Evolutionary conservation across 768 basidiomycete species (phyloP).

Genomic region (Termitomyces sp.): DNA sequence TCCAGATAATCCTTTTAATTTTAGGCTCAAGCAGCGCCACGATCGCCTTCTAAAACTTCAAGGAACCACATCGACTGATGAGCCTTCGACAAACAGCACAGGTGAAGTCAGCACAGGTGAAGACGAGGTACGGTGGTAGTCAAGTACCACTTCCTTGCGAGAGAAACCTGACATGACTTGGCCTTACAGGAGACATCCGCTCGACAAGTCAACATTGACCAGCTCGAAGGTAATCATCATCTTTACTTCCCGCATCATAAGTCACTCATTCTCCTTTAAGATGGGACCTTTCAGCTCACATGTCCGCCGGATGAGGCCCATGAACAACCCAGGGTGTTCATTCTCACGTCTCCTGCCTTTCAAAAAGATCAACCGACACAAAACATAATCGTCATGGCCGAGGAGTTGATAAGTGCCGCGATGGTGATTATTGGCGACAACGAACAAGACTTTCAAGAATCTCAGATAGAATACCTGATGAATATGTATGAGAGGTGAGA

Average conservation of each 20-base stretch:
- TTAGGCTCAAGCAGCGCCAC: background rate
- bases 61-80: background rate
- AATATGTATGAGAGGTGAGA: too few species aligned
- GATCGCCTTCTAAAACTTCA: too few species aligned
- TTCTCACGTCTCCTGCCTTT: too few species aligned
- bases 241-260: background rate
- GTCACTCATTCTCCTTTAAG: background rate
- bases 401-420: background rate
- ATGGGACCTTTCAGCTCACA: background rate
- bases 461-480: too few species aligned
- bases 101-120: background rate
- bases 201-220: too few species aligned
- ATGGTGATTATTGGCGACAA: background rate
- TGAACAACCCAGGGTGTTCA: too few species aligned
- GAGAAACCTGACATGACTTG: background rate
- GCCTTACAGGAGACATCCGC: too few species aligned
- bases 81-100: background rate
- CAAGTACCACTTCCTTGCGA: background rate
- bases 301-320: background rate
- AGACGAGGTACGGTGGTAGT: background rate
- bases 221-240: too few species aligned
- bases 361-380: too few species aligned
- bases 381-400: too few species aligned
- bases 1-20: background rate
- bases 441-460: too few species aligned